A percentile compares a stretch with the other conserved stretches of the same genome.
phyloP scores from a whole-genome alignment of 2,329 filamentous ascomycete genomes.

The Cladosporium sphaerospermum region DNA sequence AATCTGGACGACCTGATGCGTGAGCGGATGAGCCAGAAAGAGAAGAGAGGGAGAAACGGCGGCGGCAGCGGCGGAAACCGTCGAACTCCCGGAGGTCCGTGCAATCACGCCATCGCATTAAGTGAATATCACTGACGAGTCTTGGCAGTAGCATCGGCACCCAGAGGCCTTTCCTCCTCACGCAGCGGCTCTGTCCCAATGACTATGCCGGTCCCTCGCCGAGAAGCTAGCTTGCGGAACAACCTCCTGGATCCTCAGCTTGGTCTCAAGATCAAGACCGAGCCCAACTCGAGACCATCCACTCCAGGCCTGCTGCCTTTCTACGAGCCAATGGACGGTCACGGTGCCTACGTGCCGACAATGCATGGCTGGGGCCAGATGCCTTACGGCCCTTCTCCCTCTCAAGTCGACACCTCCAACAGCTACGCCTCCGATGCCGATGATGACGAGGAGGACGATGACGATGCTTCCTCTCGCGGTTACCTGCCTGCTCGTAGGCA shows the following conservation, averaged over 20 bases:
- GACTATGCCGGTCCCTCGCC: constrained; percentile 9
- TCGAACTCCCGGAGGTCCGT: constrained; percentile 7
- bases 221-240: constrained; percentile 19
- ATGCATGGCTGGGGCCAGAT: constrained; percentile 33
- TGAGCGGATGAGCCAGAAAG: constrained; percentile 70
- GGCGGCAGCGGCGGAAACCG: not conserved
- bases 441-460: constrained; percentile 11
- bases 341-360: constrained; percentile 27
- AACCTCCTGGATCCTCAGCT: constrained; percentile 28
- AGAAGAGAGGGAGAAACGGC: constrained; percentile 43
- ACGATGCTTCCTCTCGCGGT: constrained; percentile 12
- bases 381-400: constrained; percentile 12
- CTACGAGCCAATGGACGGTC: constrained; percentile 14
- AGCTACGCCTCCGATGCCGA: constrained; percentile 13
- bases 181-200: constrained; percentile 21
- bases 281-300: constrained; percentile 23
- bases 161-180: constrained; percentile 11
- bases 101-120: not conserved
- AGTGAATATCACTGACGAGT: constrained; percentile 7
- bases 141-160: not conserved
- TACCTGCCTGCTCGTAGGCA: not conserved
- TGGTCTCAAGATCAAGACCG: constrained; percentile 20
- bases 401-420: constrained; percentile 21
- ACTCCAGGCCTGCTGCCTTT: constrained; percentile 20
- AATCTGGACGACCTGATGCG: constrained; percentile 67